Conservation (phyloP, 345 rosid species). For the Linum lewisii region DNA sequence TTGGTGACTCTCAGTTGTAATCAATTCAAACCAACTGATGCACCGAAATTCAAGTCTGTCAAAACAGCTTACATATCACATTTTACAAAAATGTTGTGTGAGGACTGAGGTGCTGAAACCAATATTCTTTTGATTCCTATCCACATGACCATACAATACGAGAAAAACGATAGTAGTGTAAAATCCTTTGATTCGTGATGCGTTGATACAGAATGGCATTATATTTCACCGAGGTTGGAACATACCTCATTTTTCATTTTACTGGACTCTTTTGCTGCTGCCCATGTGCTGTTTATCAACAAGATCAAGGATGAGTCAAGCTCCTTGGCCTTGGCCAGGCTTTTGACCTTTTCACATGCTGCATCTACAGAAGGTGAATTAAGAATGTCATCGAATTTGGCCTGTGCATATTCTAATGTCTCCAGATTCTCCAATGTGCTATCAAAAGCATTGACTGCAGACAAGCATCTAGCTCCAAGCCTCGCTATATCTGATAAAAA, state of each 20-base stretch:
- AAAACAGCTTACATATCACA: no score
- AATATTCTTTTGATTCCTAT: no score
- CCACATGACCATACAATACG: no score
- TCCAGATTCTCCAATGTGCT: conserved; percentile 63
- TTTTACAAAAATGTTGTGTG: no score
- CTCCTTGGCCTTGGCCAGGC: conserved; percentile 77
- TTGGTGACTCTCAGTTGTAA: no score
- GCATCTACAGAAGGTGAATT: conserved; percentile 65
- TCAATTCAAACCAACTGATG: no score
- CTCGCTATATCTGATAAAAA: conserved; percentile 59
- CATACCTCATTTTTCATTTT: conserved; percentile 69
- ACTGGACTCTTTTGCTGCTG: conserved; percentile 79
- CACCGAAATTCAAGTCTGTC: no score
- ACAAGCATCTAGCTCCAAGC: conserved; percentile 77
- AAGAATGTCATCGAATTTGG: conserved; percentile 78
- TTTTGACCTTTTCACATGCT: conserved; percentile 79
- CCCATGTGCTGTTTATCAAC: conserved; percentile 75
- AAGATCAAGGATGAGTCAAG: conserved; percentile 85
- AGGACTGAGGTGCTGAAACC: no score
- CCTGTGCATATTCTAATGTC: conserved; percentile 67
- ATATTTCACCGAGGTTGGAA: no score
- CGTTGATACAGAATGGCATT: no score
- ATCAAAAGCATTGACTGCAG: conserved; percentile 76
- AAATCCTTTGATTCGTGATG: no score
- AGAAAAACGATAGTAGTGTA: no score